Evolutionary conservation across 78 protist genomes (phyloP).

Genomic region (Thecamonas trahens): DNA sequence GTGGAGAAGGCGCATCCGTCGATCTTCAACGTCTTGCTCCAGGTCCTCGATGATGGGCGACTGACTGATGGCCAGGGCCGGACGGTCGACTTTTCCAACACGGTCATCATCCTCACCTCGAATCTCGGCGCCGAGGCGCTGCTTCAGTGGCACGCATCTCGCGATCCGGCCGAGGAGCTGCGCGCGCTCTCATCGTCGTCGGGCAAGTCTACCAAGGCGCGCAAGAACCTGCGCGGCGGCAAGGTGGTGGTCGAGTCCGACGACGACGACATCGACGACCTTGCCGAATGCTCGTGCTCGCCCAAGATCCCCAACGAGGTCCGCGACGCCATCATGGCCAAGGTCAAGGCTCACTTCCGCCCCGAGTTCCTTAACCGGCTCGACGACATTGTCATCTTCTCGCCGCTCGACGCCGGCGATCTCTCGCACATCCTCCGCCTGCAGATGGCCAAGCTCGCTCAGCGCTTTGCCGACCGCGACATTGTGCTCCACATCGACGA

Average conservation of each 20-base stretch:
- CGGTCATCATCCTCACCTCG: constrained; percentile 85
- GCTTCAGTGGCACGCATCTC: constrained; percentile 14
- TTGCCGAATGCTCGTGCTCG: too few species aligned
- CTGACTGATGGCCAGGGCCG: constrained; percentile 95
- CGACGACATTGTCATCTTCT: constrained; percentile 86
- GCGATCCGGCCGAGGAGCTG: too few species aligned
- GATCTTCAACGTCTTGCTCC: constrained; percentile 87
- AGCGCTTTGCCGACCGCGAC: constrained; percentile 49
- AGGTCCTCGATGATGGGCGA: constrained; percentile 96
- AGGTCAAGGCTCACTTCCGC: constrained; percentile 60
- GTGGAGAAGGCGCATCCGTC: constrained; percentile 90
- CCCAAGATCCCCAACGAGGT: not conserved
- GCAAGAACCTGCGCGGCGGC: too few species aligned
- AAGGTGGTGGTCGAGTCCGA: too few species aligned
- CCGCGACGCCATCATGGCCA: constrained; percentile 55
- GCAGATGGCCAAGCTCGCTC: constrained; percentile 41
- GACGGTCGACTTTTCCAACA: constrained; percentile 87
- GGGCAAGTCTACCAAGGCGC: too few species aligned
- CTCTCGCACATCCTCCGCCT: constrained; percentile 40
- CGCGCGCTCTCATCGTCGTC: too few species aligned
- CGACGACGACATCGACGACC: too few species aligned
- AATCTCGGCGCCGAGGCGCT: constrained; percentile 84
- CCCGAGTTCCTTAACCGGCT: constrained; percentile 98
- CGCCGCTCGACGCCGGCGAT: constrained; percentile 42
- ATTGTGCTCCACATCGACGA: constrained; percentile 28